Base-by-base conservation (phyloP, 495 filamentous ascomycete genomes). In the Aspergillus biplanus region DNA sequence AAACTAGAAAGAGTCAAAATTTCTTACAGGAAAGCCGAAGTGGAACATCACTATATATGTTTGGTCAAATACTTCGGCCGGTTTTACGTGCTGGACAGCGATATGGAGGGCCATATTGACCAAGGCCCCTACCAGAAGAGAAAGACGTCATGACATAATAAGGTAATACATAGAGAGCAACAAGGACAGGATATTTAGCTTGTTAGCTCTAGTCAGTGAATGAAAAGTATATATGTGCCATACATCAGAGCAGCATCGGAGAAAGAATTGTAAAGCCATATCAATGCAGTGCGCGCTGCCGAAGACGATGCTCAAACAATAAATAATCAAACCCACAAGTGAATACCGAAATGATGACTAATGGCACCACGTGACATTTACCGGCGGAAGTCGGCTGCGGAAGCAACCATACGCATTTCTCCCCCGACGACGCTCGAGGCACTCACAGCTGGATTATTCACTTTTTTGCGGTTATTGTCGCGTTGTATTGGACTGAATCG, bases 371-470 rank as follows among this genome's bases (percentile, higher is more conserved):
- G 68, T 70, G 68, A 70, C 54, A 31, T n/a, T 4, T 12, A 32
- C 63, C 65, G 68, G 68, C 63, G 68, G 68, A 70, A 70, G 62
- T 70, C 68, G 68, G 68, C 68, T 59, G 62, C 52, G 34, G 61
- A 65, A 61, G 54, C 42, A 34, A 55, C 48, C 44, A 67, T 56
- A 64, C 58, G 60, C 63, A 62, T 66, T 61, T 55, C 59, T 47
- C 58, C 57, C 61, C 62, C 46, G 47, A 62, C 58, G 58, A 65
- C 62, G 8, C 18, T 61, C 35, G 62, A 59, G 66, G 57, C 65
- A 57, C 55, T 66, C 65, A 47, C 59, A 49, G 56, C 39, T 58
- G 18, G 50, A 44, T 18, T 49, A 3, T 44, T 31, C 12, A 46
- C 47, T 46, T 48, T 50, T 44, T 47, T n/a, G 39, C 58, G 48